These are phyloP conservation scores for Kwoniella newhampshirensis DNA, from an alignment of 768 basidiomycete genomes.

Conservation along the genomic window DNA sequence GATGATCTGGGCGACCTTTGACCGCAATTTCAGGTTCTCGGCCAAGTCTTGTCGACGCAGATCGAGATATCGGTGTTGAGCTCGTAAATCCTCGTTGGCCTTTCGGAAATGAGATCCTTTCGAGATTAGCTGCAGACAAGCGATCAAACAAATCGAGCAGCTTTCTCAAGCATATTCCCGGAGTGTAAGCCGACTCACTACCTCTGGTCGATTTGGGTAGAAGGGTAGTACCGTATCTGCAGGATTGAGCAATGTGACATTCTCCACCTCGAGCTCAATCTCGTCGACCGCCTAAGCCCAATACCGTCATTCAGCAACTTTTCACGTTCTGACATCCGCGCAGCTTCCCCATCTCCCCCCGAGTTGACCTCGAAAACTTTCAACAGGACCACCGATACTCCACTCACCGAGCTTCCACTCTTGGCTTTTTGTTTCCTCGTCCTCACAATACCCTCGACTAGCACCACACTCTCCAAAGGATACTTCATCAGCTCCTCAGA, in stretches of 20 bases:
- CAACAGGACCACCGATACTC: too few relatives aligned
- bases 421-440: slow-evolving; percentile 52
- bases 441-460: slow-evolving; percentile 71
- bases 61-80: slow-evolving; percentile 84
- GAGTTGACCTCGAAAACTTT: too few relatives aligned
- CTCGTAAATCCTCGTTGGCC: slow-evolving; percentile 83
- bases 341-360: too few relatives aligned
- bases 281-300: slow-evolving; percentile 64
- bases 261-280: slow-evolving; percentile 74
- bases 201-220: slow-evolving; percentile 69
- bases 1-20: slow-evolving; percentile 74
- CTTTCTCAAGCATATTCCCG: too few relatives aligned
- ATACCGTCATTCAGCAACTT: too few relatives aligned
- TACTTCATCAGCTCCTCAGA: slow-evolving; percentile 61
- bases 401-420: slow-evolving; percentile 6
- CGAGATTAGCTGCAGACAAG: too few relatives aligned
- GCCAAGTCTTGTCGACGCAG: slow-evolving; percentile 73
- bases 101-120: background rate
- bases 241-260: slow-evolving; percentile 74
- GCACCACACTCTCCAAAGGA: slow-evolving; percentile 74
- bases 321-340: too few relatives aligned
- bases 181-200: slow-evolving; percentile 60
- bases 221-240: slow-evolving; percentile 75
- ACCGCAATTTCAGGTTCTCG: slow-evolving; percentile 75
- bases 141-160: too few relatives aligned